Evolutionary conservation across 768 basidiomycete genomes (phyloP), one percentile per base, ranked within the genome.

Genomic region (Tricholoma sp.): DNA sequence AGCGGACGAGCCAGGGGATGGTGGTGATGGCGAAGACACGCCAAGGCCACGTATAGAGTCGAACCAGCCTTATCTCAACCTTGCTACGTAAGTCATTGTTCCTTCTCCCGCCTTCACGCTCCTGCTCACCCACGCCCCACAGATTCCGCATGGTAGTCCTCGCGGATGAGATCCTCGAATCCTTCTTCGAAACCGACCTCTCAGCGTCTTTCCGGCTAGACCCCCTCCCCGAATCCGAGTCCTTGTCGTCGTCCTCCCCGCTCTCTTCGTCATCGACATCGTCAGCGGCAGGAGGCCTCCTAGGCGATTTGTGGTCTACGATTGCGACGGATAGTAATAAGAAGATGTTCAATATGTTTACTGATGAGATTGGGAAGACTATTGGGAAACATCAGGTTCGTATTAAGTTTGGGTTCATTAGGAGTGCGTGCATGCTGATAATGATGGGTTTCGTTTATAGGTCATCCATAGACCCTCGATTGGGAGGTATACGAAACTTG

Each of bases 81-180:
- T 94, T 52, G 88, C 90, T 34, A 94, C 91, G 84, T 90, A 69
- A 9, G 5, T 32, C 21, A 22, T 14, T 45, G 1, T 22, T 9
- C 19, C 21, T 27, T 27, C 24, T 11, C 19, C 10, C 43, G 9
- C 39, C 18, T 5, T n/a, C 39, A 27, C 24, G n/a, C 43, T 5
- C 43, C 2, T 19, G 6, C 16, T 39, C 16, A 39, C 41, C n/a
- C 62, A 92, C 91, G 7, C 98, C 98, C 84, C 87, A 97, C 7
- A 99, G 98, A 97, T 96, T 98, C 43, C 24, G 24, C n/a, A n/a
- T n/a, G n/a, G n/a, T n/a, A 27, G 91, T 99, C 4, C 80, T 98
- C 7, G 94, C 96, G 1, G 97, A 98, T 62, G n/a, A 98, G 69
- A 80, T 98, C 24, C 82, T 99, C 22, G 97, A 99, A 69, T 88